Percentiles rank a stretch among this genome's conserved stretches.
Evolutionary conservation across 164 flowering plant species (phyloP).

Genomic region (Liquidambar formosana): DNA sequence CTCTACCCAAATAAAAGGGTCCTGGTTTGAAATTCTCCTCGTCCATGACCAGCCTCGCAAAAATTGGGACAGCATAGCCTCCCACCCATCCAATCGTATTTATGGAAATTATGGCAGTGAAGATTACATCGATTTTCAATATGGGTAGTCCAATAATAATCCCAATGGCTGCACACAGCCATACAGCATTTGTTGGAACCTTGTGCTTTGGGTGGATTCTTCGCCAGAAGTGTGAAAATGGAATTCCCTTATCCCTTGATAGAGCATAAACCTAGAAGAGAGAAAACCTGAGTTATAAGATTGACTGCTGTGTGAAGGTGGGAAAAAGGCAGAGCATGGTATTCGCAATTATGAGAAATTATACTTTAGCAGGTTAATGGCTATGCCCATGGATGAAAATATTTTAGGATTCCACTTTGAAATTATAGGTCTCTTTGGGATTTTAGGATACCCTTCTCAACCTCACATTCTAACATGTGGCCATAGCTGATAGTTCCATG

Average conservation of each 20-base stretch:
- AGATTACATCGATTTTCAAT: conserved; percentile 30
- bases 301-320: too few relatives aligned
- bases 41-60: conserved; percentile 31
- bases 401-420: too few relatives aligned
- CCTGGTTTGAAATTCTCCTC: conserved; percentile 32
- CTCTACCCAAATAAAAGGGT: conserved; percentile 34
- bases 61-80: conserved; percentile 33
- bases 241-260: conserved; percentile 32
- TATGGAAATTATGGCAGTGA: conserved; percentile 30
- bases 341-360: too few relatives aligned
- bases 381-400: too few relatives aligned
- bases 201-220: conserved; percentile 28
- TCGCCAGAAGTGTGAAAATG: conserved; percentile 32
- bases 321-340: neutral
- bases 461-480: too few relatives aligned
- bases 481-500: too few relatives aligned
- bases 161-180: conserved; percentile 29
- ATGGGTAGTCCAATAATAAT: conserved; percentile 35
- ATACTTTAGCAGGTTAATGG: too few relatives aligned
- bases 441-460: too few relatives aligned
- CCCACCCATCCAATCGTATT: conserved; percentile 35
- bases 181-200: conserved; percentile 36
- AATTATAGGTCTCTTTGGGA: too few relatives aligned
- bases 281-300: neutral
- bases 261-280: conserved; percentile 29